A percentile compares a stretch with the other conserved stretches of the same genome.
These are phyloP conservation scores for Nannochloropsis gaditana DNA, from an alignment of 108 stramenopile species.

Conservation along the genomic window DNA sequence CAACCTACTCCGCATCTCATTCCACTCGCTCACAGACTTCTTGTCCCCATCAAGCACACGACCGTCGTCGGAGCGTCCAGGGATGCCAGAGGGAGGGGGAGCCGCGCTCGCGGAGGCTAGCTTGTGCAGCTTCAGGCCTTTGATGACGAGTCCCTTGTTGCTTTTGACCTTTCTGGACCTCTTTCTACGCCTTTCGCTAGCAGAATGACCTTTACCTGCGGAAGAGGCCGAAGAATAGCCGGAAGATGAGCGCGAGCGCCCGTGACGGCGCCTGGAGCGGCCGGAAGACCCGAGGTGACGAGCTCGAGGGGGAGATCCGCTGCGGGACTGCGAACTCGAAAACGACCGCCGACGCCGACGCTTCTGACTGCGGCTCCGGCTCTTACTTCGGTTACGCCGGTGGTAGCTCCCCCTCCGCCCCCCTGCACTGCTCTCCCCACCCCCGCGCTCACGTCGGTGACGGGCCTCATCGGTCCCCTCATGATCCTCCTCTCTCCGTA, in stretches of 20 bases:
- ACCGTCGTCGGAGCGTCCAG: background rate
- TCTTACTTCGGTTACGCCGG: background rate
- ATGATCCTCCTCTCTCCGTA: background rate
- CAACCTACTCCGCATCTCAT: constrained; percentile 49
- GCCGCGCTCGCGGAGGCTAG: background rate
- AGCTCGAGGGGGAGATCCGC: background rate
- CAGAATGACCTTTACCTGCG: background rate
- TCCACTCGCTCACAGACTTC: constrained; percentile 50
- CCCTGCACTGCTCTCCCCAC: background rate
- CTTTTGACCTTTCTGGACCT: constrained; percentile 23
- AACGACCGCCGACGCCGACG: background rate
- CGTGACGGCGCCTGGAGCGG: too few relatives aligned
- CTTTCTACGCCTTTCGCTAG: constrained; percentile 18
- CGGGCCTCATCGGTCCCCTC: background rate
- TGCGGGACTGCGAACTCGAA: background rate
- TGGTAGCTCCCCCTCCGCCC: constrained; percentile 21
- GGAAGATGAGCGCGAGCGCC: background rate
- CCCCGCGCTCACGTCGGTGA: background rate
- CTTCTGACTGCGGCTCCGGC: background rate
- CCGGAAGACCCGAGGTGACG: too few relatives aligned
- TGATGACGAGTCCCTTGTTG: constrained; percentile 25
- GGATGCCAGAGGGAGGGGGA: background rate
- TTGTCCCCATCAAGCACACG: background rate
- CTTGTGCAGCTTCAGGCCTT: constrained; percentile 42
- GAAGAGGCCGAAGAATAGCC: background rate